Conservation (phyloP, 768 basidiomycete genomes). For the Suillus paluster region DNA sequence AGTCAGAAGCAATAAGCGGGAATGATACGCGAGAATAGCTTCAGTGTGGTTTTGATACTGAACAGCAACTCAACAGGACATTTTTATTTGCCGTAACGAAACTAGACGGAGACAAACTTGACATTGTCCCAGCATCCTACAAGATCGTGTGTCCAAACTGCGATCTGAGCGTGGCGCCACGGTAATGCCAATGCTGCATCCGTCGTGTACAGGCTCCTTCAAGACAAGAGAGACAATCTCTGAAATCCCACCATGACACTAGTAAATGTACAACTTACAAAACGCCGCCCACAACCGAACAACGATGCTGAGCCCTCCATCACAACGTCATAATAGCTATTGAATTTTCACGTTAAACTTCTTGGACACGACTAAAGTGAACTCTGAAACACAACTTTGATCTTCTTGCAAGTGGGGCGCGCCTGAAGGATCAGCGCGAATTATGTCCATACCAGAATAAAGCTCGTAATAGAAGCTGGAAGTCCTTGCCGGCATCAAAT, state of each 20-base stretch:
- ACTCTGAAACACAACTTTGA: neutral
- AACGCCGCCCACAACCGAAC: neutral
- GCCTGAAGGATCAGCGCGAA: neutral
- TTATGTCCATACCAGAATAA: neutral
- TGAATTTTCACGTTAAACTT: neutral
- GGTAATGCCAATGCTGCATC: neutral
- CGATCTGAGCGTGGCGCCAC: neutral
- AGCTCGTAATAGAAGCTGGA: slow-evolving; percentile 1
- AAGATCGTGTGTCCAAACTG: neutral
- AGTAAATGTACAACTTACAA: neutral
- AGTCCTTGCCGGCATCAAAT: neutral
- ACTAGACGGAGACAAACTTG: neutral
- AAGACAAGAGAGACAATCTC: neutral
- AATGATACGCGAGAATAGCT: neutral
- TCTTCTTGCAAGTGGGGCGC: neutral
- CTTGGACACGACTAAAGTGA: neutral
- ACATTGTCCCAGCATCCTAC: neutral
- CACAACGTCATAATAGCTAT: neutral
- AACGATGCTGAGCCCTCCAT: neutral
- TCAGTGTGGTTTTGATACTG: neutral
- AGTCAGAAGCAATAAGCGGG: neutral
- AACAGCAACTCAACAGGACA: neutral
- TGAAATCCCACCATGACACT: neutral
- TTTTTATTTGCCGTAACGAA: neutral
- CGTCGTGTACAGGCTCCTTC: neutral